A percentile compares a stretch with the other conserved stretches of the same genome.
Evolutionary conservation across 306 rosid genomes (phyloP).

Genomic region (Casuarina glauca): DNA sequence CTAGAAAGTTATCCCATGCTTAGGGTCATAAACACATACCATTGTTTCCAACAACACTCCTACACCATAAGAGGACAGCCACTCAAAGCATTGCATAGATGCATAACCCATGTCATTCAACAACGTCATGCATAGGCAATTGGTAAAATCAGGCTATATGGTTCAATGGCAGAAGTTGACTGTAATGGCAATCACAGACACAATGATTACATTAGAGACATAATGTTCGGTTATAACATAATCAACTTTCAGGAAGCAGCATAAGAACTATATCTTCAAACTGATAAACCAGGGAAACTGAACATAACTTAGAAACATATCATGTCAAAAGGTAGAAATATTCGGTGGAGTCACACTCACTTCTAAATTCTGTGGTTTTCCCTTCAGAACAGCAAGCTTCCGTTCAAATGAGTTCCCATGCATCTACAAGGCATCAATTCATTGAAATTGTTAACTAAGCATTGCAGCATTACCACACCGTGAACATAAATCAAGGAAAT

Average conservation of each 20-base stretch:
- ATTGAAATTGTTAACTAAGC: slow-evolving; percentile 15
- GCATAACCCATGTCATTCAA: neutral
- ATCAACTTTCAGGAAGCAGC: neutral
- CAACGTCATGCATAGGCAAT: neutral
- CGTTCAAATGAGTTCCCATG: slow-evolving; percentile 92
- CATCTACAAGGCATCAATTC: slow-evolving; percentile 53
- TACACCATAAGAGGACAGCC: neutral
- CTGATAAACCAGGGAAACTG: neutral
- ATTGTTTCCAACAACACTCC: neutral
- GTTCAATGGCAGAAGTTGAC: neutral
- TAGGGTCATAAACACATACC: neutral
- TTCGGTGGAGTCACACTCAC: slow-evolving; percentile 53
- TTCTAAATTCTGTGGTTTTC: slow-evolving; percentile 51
- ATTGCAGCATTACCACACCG: neutral
- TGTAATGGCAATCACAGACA: neutral
- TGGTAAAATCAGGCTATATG: neutral
- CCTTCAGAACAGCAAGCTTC: slow-evolving; percentile 85
- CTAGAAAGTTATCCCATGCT: neutral
- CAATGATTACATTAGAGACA: neutral
- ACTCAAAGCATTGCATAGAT: neutral
- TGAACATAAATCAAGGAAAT: neutral
- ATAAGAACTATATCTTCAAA: neutral
- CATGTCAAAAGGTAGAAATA: neutral
- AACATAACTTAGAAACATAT: neutral
- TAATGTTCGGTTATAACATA: neutral